These are phyloP conservation scores for Endocalyx cinctus DNA, from an alignment of 2,329 filamentous ascomycete species.

Conservation along the genomic window DNA sequence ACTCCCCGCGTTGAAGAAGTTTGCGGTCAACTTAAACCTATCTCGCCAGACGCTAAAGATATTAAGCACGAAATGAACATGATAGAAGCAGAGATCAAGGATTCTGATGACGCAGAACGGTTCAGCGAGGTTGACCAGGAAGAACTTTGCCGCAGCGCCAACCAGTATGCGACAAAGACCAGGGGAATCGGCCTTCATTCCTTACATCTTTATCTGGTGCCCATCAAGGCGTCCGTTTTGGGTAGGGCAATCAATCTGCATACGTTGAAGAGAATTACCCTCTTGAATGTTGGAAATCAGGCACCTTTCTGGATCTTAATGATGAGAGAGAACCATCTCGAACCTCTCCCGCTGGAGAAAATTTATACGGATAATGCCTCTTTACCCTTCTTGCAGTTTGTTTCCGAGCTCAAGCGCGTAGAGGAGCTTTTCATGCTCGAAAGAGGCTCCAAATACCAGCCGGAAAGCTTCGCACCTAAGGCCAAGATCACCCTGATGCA, in stretches of 20 bases:
- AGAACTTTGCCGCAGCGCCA: conserved; percentile 26
- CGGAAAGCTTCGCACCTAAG: conserved; percentile 48
- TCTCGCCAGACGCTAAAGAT: conserved; percentile 27
- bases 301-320: conserved; percentile 55
- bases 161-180: conserved; percentile 52
- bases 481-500: conserved; percentile 49
- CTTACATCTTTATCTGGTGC: conserved; percentile 54
- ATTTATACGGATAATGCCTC: conserved; percentile 63
- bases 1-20: conserved; percentile 18
- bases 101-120: conserved; percentile 18
- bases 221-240: conserved; percentile 54
- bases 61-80: conserved; percentile 30
- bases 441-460: conserved; percentile 44
- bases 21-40: conserved; percentile 24
- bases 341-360: conserved; percentile 48
- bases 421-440: conserved; percentile 59
- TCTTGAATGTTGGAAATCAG: conserved; percentile 62
- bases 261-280: conserved; percentile 51
- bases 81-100: conserved; percentile 33
- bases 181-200: conserved; percentile 53
- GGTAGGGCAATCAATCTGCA: conserved; percentile 52
- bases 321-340: conserved; percentile 46
- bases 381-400: conserved; percentile 46
- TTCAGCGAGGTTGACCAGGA: conserved; percentile 12
- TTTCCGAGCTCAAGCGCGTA: conserved; percentile 47